Evolutionary conservation across 2,329 filamentous ascomycete genomes (phyloP).

Genomic region (Alternaria sp.): DNA sequence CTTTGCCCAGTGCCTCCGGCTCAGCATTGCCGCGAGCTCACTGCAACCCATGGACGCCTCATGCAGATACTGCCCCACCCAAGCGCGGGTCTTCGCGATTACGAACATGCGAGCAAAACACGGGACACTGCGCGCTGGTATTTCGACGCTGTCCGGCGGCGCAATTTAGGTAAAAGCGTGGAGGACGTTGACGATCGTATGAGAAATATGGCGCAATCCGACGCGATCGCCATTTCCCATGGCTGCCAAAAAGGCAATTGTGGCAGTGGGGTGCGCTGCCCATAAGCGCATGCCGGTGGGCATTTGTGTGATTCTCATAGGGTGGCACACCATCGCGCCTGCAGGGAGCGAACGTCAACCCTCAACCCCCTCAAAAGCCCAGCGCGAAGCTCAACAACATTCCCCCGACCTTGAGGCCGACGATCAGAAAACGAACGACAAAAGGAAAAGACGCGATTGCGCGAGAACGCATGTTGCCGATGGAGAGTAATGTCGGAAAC

Average conservation of each 20-base stretch:
- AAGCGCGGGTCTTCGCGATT: neutral
- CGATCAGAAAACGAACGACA: neutral
- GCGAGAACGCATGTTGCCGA: constrained; percentile 32
- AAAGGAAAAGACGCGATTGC: constrained; percentile 12
- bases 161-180: constrained; percentile 33
- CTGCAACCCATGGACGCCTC: neutral
- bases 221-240: constrained; percentile 21
- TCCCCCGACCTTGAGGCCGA: constrained; percentile 8
- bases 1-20: neutral
- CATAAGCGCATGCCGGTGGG: constrained; percentile 26
- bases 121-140: neutral
- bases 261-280: constrained; percentile 28
- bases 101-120: constrained; percentile 4
- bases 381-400: constrained; percentile 22
- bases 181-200: constrained; percentile 14
- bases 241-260: constrained; percentile 16
- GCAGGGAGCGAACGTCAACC: constrained; percentile 29
- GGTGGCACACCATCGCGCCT: constrained; percentile 31
- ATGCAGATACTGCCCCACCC: constrained; percentile 1
- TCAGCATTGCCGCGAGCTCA: neutral
- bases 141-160: neutral
- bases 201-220: constrained; percentile 31
- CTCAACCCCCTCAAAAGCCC: constrained; percentile 18
- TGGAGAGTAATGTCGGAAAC: constrained; percentile 48
- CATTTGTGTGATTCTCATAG: constrained; percentile 36